phyloP scores from a whole-genome alignment of 2,329 filamentous ascomycete genomes.

The Aspergillus sp. region DNA sequence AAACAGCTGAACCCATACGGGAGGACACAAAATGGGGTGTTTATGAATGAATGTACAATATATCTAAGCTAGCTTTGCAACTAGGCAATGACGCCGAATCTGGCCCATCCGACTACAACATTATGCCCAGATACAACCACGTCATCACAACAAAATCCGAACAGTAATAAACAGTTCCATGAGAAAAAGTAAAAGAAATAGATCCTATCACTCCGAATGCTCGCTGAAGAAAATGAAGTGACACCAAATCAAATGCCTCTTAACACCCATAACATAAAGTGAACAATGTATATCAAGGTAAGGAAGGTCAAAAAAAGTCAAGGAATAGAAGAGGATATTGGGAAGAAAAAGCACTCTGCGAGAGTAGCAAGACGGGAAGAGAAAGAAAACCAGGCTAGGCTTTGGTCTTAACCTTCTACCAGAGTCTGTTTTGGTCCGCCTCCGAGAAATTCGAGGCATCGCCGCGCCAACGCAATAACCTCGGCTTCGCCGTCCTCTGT shows the following conservation, averaged over 20 bases:
- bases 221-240: slow-evolving; percentile 29
- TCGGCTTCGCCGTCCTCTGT: slow-evolving; percentile 91
- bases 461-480: slow-evolving; percentile 84
- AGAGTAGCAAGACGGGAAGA: slow-evolving; percentile 11
- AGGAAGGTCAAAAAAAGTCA: background rate
- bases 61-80: slow-evolving; percentile 18
- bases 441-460: slow-evolving; percentile 83
- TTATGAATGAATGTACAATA: slow-evolving; percentile 11
- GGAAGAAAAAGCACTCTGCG: slow-evolving; percentile 17
- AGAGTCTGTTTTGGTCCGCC: slow-evolving; percentile 74
- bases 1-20: background rate
- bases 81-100: slow-evolving; percentile 27
- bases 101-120: slow-evolving; percentile 29
- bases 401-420: slow-evolving; percentile 66
- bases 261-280: slow-evolving; percentile 27
- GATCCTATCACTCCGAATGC: slow-evolving; percentile 34
- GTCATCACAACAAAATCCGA: slow-evolving; percentile 20
- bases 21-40: background rate
- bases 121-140: slow-evolving; percentile 28
- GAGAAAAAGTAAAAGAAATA: slow-evolving; percentile 16
- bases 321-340: slow-evolving; percentile 12
- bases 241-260: slow-evolving; percentile 34
- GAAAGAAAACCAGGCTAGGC: background rate
- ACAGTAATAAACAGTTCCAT: slow-evolving; percentile 13
- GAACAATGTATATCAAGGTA: slow-evolving; percentile 17